Evolutionary conservation across 352 stramenopile species (phyloP).

Genomic region (Blastocystis hominis): DNA sequence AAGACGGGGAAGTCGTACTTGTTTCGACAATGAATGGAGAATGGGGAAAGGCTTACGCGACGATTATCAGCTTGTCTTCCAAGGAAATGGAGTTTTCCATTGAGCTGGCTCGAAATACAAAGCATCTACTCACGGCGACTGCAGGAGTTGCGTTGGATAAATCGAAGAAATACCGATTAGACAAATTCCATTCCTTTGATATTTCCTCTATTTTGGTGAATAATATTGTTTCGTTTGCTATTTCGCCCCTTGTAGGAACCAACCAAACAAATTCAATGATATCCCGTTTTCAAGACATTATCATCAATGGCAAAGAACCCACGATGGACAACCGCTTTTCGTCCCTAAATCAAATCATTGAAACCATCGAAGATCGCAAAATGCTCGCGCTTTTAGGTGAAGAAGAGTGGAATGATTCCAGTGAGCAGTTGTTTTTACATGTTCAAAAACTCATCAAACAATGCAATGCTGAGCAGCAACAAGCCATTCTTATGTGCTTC

Average conservation of each 20-base stretch:
- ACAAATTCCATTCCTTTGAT: neutral
- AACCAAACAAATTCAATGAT: neutral
- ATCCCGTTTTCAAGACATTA: neutral
- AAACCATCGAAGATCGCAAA: neutral
- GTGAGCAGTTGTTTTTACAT: neutral
- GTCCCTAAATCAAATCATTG: neutral
- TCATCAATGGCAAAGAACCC: slow-evolving; percentile 1
- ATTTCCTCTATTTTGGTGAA: neutral
- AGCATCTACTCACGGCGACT: neutral
- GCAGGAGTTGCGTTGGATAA: neutral
- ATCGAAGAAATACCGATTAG: neutral
- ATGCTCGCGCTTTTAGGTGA: neutral
- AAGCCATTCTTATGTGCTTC: neutral
- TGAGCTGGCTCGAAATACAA: neutral
- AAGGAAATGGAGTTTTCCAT: neutral
- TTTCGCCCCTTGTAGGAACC: neutral
- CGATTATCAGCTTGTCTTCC: neutral
- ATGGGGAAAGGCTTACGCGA: neutral
- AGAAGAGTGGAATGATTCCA: neutral
- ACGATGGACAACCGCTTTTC: neutral
- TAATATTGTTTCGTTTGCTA: neutral
- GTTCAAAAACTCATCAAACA: neutral
- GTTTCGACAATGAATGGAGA: neutral
- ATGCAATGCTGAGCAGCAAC: slow-evolving; percentile 27
- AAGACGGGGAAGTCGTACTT: neutral